Conservation (phyloP, 1,139 yeast species). For the Pichia sp. region DNA sequence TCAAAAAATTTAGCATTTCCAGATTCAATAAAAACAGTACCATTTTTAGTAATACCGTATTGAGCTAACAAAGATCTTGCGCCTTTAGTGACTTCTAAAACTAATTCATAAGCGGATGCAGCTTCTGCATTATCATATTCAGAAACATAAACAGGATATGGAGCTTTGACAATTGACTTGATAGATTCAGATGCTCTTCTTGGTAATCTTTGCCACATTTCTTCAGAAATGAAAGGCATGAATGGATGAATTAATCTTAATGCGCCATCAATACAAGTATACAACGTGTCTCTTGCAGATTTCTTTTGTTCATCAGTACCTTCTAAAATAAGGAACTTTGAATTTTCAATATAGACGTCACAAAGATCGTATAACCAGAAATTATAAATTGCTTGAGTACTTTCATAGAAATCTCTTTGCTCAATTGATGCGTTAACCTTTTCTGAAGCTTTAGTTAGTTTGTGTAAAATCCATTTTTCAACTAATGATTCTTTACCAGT, state of each 20-base stretch:
- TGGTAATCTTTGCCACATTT: conserved; percentile 98
- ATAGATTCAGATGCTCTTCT: conserved; percentile 69
- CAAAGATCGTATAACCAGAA: conserved; percentile 94
- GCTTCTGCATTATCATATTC: conserved; percentile 61
- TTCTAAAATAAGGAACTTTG: conserved; percentile 85
- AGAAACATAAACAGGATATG: conserved; percentile 62
- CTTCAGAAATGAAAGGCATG: conserved; percentile 96
- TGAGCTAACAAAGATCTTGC: conserved; percentile 90
- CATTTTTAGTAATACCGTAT: conserved; percentile 81
- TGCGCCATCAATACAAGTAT: conserved; percentile 89
- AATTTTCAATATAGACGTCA: conserved; percentile 96
- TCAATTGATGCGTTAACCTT: conserved; percentile 63
- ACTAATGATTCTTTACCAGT: conserved; percentile 86
- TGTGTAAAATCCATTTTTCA: conserved; percentile 94
- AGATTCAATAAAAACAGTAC: conserved; percentile 76
- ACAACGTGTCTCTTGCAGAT: conserved; percentile 90
- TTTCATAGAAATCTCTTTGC: conserved; percentile 79
- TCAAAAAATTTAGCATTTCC: conserved; percentile 40
- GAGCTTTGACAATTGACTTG: conserved; percentile 69
- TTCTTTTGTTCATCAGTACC: conserved; percentile 79
- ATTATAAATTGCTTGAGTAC: conserved; percentile 82
- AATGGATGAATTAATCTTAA: conserved; percentile 91
- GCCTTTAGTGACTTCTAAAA: conserved; percentile 80
- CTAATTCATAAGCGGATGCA: conserved; percentile 69
- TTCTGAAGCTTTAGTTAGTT: conserved; percentile 65